A percentile compares a stretch with the other conserved stretches of the same genome.
These are phyloP conservation scores for Oryza coarctata DNA, from an alignment of 176 grass and related monocot genomes.

Conservation along the genomic window DNA sequence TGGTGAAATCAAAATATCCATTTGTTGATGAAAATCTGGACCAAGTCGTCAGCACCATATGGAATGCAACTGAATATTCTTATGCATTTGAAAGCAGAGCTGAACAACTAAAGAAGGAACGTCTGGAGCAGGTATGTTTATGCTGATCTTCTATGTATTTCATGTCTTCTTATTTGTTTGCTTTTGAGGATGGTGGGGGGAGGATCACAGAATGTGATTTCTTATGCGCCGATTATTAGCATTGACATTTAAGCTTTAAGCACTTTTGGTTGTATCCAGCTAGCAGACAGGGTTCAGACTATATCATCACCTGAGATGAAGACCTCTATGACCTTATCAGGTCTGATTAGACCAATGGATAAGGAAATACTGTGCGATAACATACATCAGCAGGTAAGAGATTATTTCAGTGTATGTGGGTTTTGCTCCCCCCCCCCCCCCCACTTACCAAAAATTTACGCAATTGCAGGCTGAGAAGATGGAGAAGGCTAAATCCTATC, in stretches of 20 bases:
- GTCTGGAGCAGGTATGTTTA: constrained; percentile 35
- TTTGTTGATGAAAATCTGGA: constrained; percentile 63
- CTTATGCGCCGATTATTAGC: constrained; percentile 19
- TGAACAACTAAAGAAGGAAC: constrained; percentile 67
- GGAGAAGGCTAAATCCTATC: constrained; percentile 44
- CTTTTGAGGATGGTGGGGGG: neutral
- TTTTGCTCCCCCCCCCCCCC: too few relatives aligned
- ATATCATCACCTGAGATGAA: constrained; percentile 35
- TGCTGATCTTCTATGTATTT: constrained; percentile 12
- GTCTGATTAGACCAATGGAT: constrained; percentile 22
- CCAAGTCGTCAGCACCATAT: constrained; percentile 46
- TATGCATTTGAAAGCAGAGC: constrained; percentile 57
- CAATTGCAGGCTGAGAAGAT: constrained; percentile 47
- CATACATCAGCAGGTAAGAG: constrained; percentile 33
- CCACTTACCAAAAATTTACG: neutral
- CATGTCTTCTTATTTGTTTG: neutral
- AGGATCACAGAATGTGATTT: neutral
- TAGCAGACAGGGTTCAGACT: constrained; percentile 16
- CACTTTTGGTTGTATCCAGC: neutral
- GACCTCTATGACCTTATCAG: constrained; percentile 18
- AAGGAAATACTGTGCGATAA: constrained; percentile 45
- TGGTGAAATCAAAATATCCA: constrained; percentile 81
- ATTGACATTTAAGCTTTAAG: neutral
- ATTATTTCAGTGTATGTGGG: constrained; percentile 15
- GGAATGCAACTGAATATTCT: constrained; percentile 56